phyloP scores from a whole-genome alignment of 2,329 filamentous ascomycete species.

The Aspergillus japonicus region DNA sequence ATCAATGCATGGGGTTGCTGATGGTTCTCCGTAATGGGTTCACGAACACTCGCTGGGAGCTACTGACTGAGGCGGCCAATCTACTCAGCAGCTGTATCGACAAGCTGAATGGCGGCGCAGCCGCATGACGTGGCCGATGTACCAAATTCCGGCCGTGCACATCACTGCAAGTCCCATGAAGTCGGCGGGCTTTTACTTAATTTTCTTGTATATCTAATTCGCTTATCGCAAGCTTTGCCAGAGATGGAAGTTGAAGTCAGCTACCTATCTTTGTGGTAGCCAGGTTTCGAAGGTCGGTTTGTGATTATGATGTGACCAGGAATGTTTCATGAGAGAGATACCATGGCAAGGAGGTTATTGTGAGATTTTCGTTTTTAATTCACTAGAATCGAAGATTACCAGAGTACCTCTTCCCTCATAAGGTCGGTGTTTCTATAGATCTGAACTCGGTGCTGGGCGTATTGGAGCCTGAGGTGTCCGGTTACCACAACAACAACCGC shows the following conservation, averaged over 20 bases:
- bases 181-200: neutral
- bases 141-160: neutral
- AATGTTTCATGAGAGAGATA: neutral
- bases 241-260: neutral
- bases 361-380: too few species aligned
- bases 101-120: constrained; percentile 44
- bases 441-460: neutral
- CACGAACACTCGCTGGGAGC: constrained; percentile 80
- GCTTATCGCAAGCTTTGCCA: neutral
- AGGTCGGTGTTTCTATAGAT: neutral
- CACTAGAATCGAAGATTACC: too few species aligned
- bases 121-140: neutral
- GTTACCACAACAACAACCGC: constrained; percentile 25
- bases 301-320: neutral
- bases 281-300: neutral
- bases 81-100: constrained; percentile 78
- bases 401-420: too few species aligned
- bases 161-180: neutral
- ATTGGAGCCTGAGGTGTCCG: constrained; percentile 5
- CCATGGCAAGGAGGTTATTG: neutral
- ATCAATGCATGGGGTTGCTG: constrained; percentile 77
- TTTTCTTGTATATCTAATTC: constrained; percentile 2
- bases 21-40: constrained; percentile 82
- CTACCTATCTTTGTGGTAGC: neutral
- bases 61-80: constrained; percentile 81